These are phyloP conservation scores for Mortierella sp. DNA, from an alignment of 371 early-diverging fungal species.

Conservation along the genomic window DNA sequence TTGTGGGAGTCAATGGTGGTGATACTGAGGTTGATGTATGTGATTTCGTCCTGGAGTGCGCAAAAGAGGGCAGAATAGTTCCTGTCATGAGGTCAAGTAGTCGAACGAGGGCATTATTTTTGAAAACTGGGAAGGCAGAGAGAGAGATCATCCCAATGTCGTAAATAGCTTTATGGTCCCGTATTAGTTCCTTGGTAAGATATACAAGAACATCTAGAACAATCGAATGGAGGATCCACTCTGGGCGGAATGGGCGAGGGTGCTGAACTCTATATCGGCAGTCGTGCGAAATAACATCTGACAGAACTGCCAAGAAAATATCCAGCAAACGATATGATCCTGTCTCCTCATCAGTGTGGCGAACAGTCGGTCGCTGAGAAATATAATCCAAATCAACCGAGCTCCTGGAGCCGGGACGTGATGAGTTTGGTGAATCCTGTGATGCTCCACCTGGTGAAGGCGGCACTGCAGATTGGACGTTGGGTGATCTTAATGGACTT, in stretches of 20 bases:
- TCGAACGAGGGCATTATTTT: constrained; percentile 35
- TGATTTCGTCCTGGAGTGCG: constrained; percentile 25
- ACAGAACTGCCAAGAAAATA: constrained; percentile 57
- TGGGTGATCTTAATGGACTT: constrained; percentile 28
- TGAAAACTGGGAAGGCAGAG: constrained; percentile 47
- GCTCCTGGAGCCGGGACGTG: constrained; percentile 27
- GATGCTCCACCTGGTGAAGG: constrained; percentile 31
- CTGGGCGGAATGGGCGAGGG: constrained; percentile 69
- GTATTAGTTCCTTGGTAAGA: constrained; percentile 31
- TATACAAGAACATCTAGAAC: constrained; percentile 61
- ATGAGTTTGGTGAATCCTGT: constrained; percentile 26
- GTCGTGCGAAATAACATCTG: constrained; percentile 68
- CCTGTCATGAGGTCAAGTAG: constrained; percentile 42
- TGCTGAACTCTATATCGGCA: constrained; percentile 65
- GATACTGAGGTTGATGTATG: constrained; percentile 1
- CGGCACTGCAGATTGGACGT: constrained; percentile 14
- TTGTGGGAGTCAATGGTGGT: constrained; percentile 7
- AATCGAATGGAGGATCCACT: constrained; percentile 65
- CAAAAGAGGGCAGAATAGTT: constrained; percentile 47
- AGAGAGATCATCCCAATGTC: constrained; percentile 51
- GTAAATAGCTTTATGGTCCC: constrained; percentile 49
- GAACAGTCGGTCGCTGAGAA: constrained; percentile 20
- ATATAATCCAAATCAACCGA: constrained; percentile 35
- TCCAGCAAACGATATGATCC: constrained; percentile 44
- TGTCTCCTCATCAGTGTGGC: constrained; percentile 33